Conservation (phyloP, 2,329 filamentous ascomycete genomes). For the Metarhizium guizhouense region DNA sequence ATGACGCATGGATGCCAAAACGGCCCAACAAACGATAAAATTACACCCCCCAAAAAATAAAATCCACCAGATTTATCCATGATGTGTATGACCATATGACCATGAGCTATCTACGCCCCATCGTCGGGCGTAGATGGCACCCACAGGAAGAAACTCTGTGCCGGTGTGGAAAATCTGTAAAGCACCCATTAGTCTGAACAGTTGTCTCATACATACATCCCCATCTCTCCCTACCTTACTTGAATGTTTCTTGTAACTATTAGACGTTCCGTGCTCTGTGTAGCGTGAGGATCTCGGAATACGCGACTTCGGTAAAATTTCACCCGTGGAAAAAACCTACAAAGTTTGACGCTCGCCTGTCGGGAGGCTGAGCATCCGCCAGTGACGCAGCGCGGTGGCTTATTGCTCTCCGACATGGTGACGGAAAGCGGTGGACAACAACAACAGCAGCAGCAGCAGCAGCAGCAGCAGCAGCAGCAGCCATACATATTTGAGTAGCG, state of each 20-base stretch:
- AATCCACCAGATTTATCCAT: not conserved
- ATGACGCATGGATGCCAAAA: not conserved
- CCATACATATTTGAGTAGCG: not conserved
- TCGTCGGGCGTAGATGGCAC: not conserved
- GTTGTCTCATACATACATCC: not conserved
- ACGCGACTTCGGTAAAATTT: not conserved
- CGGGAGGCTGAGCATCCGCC: too few species aligned
- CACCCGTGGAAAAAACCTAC: too few species aligned
- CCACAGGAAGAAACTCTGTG: not conserved
- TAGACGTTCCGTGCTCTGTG: too few species aligned
- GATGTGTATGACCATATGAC: not conserved
- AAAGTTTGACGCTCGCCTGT: too few species aligned
- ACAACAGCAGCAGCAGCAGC: too few species aligned
- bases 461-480: too few species aligned
- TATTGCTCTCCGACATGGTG: not conserved
- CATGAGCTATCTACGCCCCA: not conserved
- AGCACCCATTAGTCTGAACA: not conserved
- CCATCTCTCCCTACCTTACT: not conserved
- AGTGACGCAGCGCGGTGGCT: not conserved
- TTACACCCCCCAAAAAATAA: not conserved
- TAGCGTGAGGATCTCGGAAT: not conserved
- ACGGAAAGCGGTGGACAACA: not conserved
- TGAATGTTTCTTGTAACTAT: too few species aligned
- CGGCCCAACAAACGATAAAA: not conserved
- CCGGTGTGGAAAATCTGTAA: not conserved